These are phyloP conservation scores for Leccinum broughii DNA, from an alignment of 768 basidiomycete genomes.

Conservation along the genomic window DNA sequence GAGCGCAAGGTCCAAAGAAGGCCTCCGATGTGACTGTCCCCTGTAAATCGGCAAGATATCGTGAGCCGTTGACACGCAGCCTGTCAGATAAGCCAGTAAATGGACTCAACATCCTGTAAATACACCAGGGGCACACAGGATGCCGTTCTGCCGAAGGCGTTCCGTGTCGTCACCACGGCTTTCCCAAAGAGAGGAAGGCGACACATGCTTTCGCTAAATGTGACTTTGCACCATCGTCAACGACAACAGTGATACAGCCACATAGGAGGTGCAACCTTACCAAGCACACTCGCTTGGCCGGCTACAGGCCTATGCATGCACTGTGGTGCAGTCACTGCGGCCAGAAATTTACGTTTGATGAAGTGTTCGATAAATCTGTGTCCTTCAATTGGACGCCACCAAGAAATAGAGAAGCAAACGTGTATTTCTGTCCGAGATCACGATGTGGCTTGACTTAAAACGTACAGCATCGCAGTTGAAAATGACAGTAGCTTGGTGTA, in stretches of 20 bases:
- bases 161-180: constrained; percentile 3
- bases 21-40: constrained; percentile 2
- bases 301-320: neutral
- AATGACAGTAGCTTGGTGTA: neutral
- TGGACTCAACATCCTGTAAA: constrained; percentile 1
- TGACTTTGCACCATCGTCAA: neutral
- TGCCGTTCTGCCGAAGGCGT: constrained; percentile 9
- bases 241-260: neutral
- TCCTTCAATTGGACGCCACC: neutral
- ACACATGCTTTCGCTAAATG: neutral
- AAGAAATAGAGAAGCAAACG: neutral
- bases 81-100: constrained; percentile 1
- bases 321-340: constrained; percentile 2
- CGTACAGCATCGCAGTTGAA: constrained; percentile 2
- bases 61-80: neutral
- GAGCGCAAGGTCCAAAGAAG: constrained; percentile 4
- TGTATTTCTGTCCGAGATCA: neutral
- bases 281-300: neutral
- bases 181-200: neutral
- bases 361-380: constrained; percentile 1
- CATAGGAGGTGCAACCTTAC: constrained; percentile 9
- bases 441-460: neutral
- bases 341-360: constrained; percentile 13
- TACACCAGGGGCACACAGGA: neutral
- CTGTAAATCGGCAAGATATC: constrained; percentile 1